phyloP scores from a whole-genome alignment of 1,284 basidiomycete species.

The Cystobasidiaceae sp. region DNA sequence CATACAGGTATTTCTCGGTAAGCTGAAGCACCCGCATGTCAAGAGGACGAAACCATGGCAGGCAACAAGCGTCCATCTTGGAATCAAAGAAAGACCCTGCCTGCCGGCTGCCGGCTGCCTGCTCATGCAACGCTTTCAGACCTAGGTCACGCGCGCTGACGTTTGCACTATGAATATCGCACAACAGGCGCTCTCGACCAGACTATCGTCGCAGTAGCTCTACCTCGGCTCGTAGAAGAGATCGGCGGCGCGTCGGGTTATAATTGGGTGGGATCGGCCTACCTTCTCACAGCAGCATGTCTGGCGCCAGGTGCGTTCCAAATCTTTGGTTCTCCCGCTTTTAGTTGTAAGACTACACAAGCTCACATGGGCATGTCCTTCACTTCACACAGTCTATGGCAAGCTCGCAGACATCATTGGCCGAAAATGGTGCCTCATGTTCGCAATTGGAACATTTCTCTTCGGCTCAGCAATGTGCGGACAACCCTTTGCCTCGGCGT shows the following conservation, averaged over 20 bases:
- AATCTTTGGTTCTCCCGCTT: neutral
- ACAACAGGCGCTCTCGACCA: constrained; percentile 46
- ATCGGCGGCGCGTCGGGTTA: constrained; percentile 33
- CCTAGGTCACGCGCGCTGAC: too few species aligned
- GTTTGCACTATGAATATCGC: neutral
- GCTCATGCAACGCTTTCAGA: too few species aligned
- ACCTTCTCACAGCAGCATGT: constrained; percentile 64
- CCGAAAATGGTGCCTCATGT: constrained; percentile 67
- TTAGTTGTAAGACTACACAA: too few species aligned
- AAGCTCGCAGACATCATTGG: constrained; percentile 60
- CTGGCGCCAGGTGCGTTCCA: constrained; percentile 52
- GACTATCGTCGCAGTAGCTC: constrained; percentile 46
- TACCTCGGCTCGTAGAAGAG: constrained; percentile 38
- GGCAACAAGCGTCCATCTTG: too few species aligned
- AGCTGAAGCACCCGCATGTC: neutral
- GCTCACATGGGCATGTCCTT: too few species aligned
- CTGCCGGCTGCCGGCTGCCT: too few species aligned
- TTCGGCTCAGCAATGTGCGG: constrained; percentile 65
- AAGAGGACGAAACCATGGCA: too few species aligned
- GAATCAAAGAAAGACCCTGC: too few species aligned
- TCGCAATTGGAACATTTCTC: constrained; percentile 65
- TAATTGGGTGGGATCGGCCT: constrained; percentile 51
- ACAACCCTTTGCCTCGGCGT: constrained; percentile 42
- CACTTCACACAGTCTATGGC: constrained; percentile 63
- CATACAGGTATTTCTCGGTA: constrained; percentile 9